These are phyloP conservation scores for Amphicarpaea edgeworthii DNA, from an alignment of 306 rosid genomes.

Conservation along the genomic window DNA sequence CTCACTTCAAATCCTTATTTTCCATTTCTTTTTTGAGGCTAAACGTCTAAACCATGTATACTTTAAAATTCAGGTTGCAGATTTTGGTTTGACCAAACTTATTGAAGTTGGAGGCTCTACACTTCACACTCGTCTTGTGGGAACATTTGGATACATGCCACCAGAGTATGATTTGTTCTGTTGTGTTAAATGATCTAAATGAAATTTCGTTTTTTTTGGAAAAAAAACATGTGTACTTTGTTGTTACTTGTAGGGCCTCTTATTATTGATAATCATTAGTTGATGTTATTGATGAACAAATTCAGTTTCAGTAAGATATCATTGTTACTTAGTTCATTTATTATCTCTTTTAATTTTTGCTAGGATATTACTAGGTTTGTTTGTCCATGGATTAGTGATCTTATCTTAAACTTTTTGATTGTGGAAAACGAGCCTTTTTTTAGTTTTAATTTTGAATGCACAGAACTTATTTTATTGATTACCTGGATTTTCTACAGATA, in stretches of 20 bases:
- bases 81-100: conserved; percentile 84
- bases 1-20: neutral
- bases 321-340: neutral
- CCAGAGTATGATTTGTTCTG: conserved; percentile 70
- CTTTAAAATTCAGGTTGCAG: conserved; percentile 72
- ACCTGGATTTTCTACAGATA: conserved; percentile 57
- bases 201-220: neutral
- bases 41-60: neutral
- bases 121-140: conserved; percentile 79
- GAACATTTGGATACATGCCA: conserved; percentile 97
- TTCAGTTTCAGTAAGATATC: neutral
- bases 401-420: neutral
- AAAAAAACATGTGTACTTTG: neutral
- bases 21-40: conserved; percentile 7
- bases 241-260: neutral
- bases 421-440: neutral
- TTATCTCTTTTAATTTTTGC: neutral
- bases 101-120: conserved; percentile 78
- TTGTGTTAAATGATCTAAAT: neutral
- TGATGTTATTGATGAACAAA: neutral
- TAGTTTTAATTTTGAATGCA: conserved; percentile 8
- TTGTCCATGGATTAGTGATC: neutral
- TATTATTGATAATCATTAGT: neutral
- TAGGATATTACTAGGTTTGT: neutral
- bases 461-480: conserved; percentile 29